phyloP scores from a whole-genome alignment of 1,139 yeast genomes.

The Diutina scorzettiae region DNA sequence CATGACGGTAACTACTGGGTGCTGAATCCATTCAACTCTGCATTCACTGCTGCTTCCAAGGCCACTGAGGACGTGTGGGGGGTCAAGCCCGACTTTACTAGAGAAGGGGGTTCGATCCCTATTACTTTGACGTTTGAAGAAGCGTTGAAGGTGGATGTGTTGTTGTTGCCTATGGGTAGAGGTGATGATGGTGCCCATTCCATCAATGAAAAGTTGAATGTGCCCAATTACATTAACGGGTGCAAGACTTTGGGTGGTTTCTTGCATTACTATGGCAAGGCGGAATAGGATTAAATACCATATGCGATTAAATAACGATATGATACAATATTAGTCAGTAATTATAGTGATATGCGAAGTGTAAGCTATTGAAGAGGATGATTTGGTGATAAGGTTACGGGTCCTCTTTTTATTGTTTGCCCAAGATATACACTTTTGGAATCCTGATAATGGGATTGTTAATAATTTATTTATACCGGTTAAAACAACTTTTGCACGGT shows the following conservation, averaged over 20 bases:
- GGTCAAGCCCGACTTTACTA: constrained; percentile 88
- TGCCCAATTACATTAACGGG: constrained; percentile 85
- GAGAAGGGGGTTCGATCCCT: constrained; percentile 98
- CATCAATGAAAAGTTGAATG: constrained; percentile 85
- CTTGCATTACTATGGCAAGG: constrained; percentile 67
- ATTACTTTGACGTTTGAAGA: constrained; percentile 88
- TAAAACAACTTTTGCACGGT: too few relatives aligned
- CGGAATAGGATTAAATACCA: neutral
- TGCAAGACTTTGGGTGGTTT: constrained; percentile 90
- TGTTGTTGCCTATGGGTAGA: constrained; percentile 92
- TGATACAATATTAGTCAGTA: neutral
- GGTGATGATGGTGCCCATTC: constrained; percentile 99
- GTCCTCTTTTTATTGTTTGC: too few relatives aligned
- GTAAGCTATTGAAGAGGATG: too few relatives aligned
- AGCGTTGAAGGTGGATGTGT: constrained; percentile 71
- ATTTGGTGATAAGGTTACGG: too few relatives aligned
- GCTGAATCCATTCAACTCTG: constrained; percentile 83
- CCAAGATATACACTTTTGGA: too few relatives aligned
- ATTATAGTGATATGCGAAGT: too few relatives aligned
- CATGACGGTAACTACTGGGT: constrained; percentile 98
- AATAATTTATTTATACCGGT: too few relatives aligned
- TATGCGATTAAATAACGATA: neutral
- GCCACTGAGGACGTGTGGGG: constrained; percentile 95
- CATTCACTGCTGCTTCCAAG: constrained; percentile 86
- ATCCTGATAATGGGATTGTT: too few relatives aligned